A percentile compares a stretch with the other conserved stretches of the same genome.
Evolutionary conservation across 306 rosid species (phyloP).

Genomic region (Pachyrhizus erosus): DNA sequence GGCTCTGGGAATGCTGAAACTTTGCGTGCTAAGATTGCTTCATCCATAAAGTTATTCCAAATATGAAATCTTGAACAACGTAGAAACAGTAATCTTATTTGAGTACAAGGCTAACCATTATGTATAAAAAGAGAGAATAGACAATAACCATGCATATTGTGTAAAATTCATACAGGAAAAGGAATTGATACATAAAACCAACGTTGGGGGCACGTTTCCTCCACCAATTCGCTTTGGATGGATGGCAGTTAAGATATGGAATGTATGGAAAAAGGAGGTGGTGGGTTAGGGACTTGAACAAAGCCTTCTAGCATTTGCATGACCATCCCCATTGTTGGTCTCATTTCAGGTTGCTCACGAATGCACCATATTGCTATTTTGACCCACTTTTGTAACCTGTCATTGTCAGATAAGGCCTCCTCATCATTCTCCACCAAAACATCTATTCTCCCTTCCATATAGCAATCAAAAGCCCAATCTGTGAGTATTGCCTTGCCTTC

Average conservation of each 20-base stretch:
- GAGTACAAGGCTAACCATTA: background rate
- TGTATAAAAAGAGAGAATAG: background rate
- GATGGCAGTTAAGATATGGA: background rate
- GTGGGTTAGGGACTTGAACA: constrained; percentile 50
- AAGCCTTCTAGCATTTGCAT: constrained; percentile 53
- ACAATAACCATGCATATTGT: background rate
- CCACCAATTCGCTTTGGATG: background rate
- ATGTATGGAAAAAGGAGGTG: background rate
- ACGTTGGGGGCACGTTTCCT: background rate
- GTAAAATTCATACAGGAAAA: background rate
- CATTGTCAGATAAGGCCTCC: constrained; percentile 47
- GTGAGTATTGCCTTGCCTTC: constrained; percentile 47
- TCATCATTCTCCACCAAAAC: constrained; percentile 44
- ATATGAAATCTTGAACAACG: background rate
- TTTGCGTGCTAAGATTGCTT: background rate
- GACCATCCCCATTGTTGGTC: constrained; percentile 53
- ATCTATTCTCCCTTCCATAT: constrained; percentile 39
- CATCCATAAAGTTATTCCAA: background rate
- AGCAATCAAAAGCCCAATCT: constrained; percentile 60
- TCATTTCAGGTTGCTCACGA: constrained; percentile 48
- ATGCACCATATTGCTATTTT: constrained; percentile 58
- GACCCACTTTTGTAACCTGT: constrained; percentile 42
- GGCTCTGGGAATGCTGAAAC: background rate
- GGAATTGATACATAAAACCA: background rate
- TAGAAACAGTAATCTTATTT: background rate